These are phyloP conservation scores for Ascobolus immersus DNA, from an alignment of 495 filamentous ascomycete genomes.

Conservation along the genomic window DNA sequence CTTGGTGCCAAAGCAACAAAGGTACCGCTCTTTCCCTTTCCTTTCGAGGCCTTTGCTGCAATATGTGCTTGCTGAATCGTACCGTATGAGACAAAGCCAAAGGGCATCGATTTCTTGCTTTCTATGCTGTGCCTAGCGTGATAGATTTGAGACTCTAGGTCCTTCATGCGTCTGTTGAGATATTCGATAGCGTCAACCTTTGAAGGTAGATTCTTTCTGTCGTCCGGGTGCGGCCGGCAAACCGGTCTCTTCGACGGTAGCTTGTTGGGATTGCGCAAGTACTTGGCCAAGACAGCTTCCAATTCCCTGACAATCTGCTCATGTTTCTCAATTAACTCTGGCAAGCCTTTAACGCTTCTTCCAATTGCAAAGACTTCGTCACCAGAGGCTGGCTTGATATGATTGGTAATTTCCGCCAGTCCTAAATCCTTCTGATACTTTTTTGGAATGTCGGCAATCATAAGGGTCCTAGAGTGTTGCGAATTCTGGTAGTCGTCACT, in stretches of 20 bases:
- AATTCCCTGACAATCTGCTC: slow-evolving; percentile 53
- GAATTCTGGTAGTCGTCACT: slow-evolving; percentile 74
- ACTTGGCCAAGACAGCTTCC: slow-evolving; percentile 63
- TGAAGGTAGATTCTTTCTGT: slow-evolving; percentile 33
- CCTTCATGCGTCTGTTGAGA: slow-evolving; percentile 55
- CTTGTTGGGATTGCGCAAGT: slow-evolving; percentile 62
- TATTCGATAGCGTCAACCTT: slow-evolving; percentile 90
- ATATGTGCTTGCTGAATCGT: slow-evolving; percentile 68
- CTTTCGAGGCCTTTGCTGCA: slow-evolving; percentile 55
- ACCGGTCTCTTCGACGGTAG: slow-evolving; percentile 55
- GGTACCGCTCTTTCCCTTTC: slow-evolving; percentile 58
- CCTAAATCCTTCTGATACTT: slow-evolving; percentile 57
- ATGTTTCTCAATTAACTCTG: slow-evolving; percentile 61
- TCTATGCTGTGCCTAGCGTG: slow-evolving; percentile 59
- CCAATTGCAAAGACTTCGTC: slow-evolving; percentile 36
- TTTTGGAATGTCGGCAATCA: slow-evolving; percentile 73
- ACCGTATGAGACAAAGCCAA: slow-evolving; percentile 83
- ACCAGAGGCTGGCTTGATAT: slow-evolving; percentile 9
- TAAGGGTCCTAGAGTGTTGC: slow-evolving; percentile 68
- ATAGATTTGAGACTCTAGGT: slow-evolving; percentile 62
- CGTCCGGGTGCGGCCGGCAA: slow-evolving; percentile 49
- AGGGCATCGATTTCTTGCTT: slow-evolving; percentile 62
- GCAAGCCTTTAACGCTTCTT: slow-evolving; percentile 72
- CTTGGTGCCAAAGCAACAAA: slow-evolving; percentile 54
- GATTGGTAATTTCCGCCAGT: slow-evolving; percentile 22